Evolutionary conservation across 1,284 basidiomycete species (phyloP), one percentile per base, ranked within the genome.

Genomic region (Rhodotorula sp.): DNA sequence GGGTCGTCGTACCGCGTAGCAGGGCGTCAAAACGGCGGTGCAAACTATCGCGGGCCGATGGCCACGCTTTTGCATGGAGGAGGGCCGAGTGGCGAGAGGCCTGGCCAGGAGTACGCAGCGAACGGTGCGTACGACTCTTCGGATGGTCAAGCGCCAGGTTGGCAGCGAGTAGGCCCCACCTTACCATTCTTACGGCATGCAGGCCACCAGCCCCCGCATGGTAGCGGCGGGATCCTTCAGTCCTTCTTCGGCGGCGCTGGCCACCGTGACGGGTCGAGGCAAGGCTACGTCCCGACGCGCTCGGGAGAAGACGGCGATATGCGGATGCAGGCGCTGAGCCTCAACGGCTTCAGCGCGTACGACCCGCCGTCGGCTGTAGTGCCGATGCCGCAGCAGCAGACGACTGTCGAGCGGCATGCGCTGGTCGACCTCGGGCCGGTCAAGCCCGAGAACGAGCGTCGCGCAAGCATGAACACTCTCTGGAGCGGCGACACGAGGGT

Each of bases 341-440:
- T 63, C 52, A 63, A 53, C 44, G 53, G 53, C 17, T 10, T 34
- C 25, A 53, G 42, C 9, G 23, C 61, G 7, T 63, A 63, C 19
- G 61, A 63, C 52, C 61, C 61, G 13, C 61, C 61, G 13, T 14
- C 58, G 25, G 7, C 55, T 34, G 16, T 56, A 21, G 5, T 13
- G 13, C 19, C 25, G 17, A 34, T 16, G 16, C 12, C 17, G n/a
- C 42, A 59, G 19, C 59, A 16, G 4, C 59, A 12, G 27, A 7
- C 13, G 41, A n/a, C 27, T 9, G 52, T 13, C 1, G 13, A 27
- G 13, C 25, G 10, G n/a, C n/a, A 53, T n/a, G n/a, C 12, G 23
- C 25, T 25, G 14, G 10, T 8, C 60, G 21, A 12, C 23, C 3
- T 8, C 4, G 23, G 19, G 4, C 4, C 9, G 21, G 34, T n/a